phyloP scores from a whole-genome alignment of 352 stramenopile genomes.

The Pythium guiyangense region DNA sequence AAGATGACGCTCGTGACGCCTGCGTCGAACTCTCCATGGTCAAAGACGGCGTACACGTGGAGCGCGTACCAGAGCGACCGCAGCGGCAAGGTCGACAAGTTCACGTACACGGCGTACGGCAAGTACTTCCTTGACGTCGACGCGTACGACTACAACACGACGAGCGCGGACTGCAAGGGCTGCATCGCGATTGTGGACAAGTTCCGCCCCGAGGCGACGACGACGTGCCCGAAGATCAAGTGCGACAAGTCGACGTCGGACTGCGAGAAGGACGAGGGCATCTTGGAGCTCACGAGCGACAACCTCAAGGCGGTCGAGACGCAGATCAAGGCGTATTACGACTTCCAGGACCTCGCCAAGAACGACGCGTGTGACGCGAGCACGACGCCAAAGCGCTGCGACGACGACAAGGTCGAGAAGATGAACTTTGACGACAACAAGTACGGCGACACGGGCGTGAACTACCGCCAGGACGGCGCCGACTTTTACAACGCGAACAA shows the following conservation, averaged over 20 bases:
- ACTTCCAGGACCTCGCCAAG: slow-evolving; percentile 26
- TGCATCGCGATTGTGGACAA: slow-evolving; percentile 54
- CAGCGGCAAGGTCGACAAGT: slow-evolving; percentile 24
- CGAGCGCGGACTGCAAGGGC: slow-evolving; percentile 27
- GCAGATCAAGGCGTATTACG: slow-evolving; percentile 24
- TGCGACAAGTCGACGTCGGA: slow-evolving; percentile 21
- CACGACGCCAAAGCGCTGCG: slow-evolving; percentile 27
- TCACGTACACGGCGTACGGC: slow-evolving; percentile 37
- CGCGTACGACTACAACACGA: slow-evolving; percentile 42
- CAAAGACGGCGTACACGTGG: slow-evolving; percentile 25
- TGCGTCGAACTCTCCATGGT: no score
- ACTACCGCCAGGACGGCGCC: slow-evolving; percentile 9
- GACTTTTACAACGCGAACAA: slow-evolving; percentile 24
- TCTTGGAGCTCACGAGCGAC: slow-evolving; percentile 18
- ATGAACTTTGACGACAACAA: not conserved
- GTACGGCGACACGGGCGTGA: not conserved
- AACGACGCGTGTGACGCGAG: slow-evolving; percentile 45
- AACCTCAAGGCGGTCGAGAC: slow-evolving; percentile 24
- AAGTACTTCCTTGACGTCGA: slow-evolving; percentile 47
- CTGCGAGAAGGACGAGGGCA: slow-evolving; percentile 7
- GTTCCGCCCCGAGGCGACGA: slow-evolving; percentile 27
- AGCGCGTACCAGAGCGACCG: slow-evolving; percentile 38
- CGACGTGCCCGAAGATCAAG: slow-evolving; percentile 31
- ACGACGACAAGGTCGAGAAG: slow-evolving; percentile 13
- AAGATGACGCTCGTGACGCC: not conserved